Base-by-base conservation (phyloP, 2,329 filamentous ascomycete genomes). In the Helotiales sp. region DNA sequence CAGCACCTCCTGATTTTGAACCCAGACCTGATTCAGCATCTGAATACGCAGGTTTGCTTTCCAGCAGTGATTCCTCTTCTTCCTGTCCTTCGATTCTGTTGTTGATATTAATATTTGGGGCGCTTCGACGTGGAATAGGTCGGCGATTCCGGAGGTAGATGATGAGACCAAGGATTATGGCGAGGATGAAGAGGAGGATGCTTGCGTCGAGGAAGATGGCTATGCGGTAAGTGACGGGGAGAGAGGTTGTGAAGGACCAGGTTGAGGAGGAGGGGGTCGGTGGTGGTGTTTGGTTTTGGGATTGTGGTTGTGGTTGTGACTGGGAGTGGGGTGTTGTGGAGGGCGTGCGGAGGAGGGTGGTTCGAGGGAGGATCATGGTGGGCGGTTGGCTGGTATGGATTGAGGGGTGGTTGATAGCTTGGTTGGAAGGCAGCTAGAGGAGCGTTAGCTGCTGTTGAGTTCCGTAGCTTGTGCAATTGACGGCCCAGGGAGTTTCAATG, bases 161-260 rank as follows among this genome's bases (percentile, higher is more conserved):
- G 1, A 52, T 55, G 4, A 67, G 26, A 8, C 64, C 22, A 10
- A 64, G 13, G 3, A 71, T 30, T 3, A 64, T 50, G 6, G 55
- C 32, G 28, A 71, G 37, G 1, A 66, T 70, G 20, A 71, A 28
- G 11, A 71, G 8, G 5, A 71, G 47, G 13, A 70, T 65, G 6
- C 65, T 45, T 3, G 63, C 63, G 32, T 69, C 63, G 60, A 71
- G 37, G n/a, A 62, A 61, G 17, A 71, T 70, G 43, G 70, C 70
- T 17, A 71, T 58, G 20, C 64, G 59, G 58, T 68, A 67, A 26
- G 67, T 66, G 34, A 63, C 50, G 34, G 68, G 68, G 49, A 70
- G 62, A 26, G 43, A 52, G 26, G 62, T 28, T 50, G 47, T 50
- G 47, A 50, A 50, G 11, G 54, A 40, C 54, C 54, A 57, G 0